phyloP scores from a whole-genome alignment of 148 eudicot species.

The Rhododendron williamsianum region DNA sequence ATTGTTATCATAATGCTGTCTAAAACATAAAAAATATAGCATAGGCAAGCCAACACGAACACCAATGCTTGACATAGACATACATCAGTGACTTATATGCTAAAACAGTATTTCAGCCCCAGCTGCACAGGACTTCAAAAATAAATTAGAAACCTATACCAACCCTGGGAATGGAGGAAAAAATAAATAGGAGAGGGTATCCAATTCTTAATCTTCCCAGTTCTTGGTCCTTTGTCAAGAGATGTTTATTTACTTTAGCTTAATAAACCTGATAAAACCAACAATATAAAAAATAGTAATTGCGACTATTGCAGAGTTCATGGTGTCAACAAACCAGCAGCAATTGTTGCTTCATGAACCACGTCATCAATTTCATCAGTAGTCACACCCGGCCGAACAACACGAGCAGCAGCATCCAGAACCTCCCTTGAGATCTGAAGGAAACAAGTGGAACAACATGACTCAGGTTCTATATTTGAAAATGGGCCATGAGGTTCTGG shows the following conservation, averaged over 20 bases:
- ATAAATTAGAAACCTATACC: not conserved
- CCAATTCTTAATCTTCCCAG: not conserved
- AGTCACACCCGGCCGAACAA: slow-evolving; percentile 82
- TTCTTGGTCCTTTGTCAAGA: not conserved
- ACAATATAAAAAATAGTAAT: not conserved
- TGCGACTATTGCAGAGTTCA: not conserved
- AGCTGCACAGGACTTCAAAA: not conserved
- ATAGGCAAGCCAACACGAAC: not conserved
- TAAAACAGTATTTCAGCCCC: not conserved
- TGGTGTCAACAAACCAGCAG: slow-evolving; percentile 61
- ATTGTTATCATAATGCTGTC: not conserved
- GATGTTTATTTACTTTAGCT: not conserved
- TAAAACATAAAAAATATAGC: not conserved
- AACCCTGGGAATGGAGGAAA: not conserved
- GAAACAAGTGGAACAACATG: slow-evolving; percentile 3
- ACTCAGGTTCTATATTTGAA: slow-evolving; percentile 9
- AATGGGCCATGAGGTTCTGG: not conserved
- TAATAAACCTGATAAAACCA: not conserved
- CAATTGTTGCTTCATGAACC: slow-evolving; percentile 89
- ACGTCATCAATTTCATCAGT: slow-evolving; percentile 97
- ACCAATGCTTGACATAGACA: not conserved
- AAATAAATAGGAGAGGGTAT: not conserved
- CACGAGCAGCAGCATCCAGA: slow-evolving; percentile 96
- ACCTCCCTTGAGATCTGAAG: slow-evolving; percentile 84
- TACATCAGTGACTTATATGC: not conserved